A percentile compares a stretch with the other conserved stretches of the same genome.
Conservation (phyloP, 192 early-diverging fungal species). For the Coemansia sp. region DNA sequence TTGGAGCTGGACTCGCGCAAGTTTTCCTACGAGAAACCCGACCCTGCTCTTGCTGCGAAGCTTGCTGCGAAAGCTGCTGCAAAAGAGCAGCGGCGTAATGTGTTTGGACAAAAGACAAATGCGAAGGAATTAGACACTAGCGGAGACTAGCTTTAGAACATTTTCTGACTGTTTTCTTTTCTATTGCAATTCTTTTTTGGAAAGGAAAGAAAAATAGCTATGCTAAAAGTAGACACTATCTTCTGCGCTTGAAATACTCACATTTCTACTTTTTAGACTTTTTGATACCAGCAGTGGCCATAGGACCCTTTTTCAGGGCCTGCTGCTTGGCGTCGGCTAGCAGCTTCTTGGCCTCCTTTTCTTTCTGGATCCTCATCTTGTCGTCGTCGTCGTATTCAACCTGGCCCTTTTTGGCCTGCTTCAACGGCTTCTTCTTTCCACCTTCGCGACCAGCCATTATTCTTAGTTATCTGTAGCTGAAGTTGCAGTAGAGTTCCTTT, state of each 20-base stretch:
- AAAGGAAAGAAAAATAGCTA: not conserved
- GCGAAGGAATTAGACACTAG: not conserved
- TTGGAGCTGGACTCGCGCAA: conserved; percentile 59
- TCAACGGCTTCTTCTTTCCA: conserved; percentile 89
- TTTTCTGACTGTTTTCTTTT: not conserved
- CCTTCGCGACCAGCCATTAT: conserved; percentile 55
- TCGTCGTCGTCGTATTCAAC: conserved; percentile 75
- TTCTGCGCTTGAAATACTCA: not conserved
- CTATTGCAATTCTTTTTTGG: not conserved
- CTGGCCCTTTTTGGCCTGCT: conserved; percentile 74
- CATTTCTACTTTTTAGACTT: conserved; percentile 69
- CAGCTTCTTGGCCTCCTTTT: conserved; percentile 75
- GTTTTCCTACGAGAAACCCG: conserved; percentile 22
- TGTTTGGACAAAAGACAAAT: conserved; percentile 11
- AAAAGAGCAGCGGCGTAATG: conserved; percentile 32
- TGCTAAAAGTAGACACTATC: not conserved
- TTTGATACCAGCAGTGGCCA: conserved; percentile 72
- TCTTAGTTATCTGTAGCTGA: not conserved
- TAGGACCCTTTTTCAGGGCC: conserved; percentile 62
- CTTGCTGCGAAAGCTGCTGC: conserved; percentile 16
- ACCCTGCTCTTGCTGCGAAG: conserved; percentile 5
- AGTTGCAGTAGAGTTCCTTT: not conserved
- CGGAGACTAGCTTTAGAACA: not conserved
- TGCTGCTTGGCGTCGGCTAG: conserved; percentile 73
- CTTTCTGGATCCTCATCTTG: conserved; percentile 75